Conservation (phyloP, 148 eudicot genomes). For the Persicaria tinctoria region DNA sequence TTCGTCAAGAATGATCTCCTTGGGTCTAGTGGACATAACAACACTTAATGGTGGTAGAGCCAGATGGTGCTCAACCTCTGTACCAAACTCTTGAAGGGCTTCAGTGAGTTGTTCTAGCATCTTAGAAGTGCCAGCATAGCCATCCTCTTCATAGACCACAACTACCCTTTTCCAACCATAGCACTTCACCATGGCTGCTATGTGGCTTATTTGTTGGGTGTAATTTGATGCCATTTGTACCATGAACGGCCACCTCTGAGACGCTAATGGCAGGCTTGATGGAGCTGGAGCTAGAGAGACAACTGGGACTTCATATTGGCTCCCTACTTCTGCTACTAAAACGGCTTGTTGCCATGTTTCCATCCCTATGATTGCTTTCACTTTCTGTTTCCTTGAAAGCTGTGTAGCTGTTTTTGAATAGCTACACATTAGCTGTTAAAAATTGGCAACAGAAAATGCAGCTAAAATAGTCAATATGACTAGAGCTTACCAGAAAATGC, state of each 20-base stretch:
- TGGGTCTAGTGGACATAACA: constrained; percentile 11
- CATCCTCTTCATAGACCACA: constrained; percentile 33
- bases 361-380: constrained; percentile 24
- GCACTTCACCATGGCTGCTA: constrained; percentile 23
- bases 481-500: constrained; percentile 6
- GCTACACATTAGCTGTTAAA: too few relatives aligned
- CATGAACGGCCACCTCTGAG: constrained; percentile 30
- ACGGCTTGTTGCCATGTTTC: constrained; percentile 30
- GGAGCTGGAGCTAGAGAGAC: constrained; percentile 25
- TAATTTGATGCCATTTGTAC: constrained; percentile 25
- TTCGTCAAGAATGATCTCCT: constrained; percentile 21
- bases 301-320: constrained; percentile 27
- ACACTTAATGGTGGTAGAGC: constrained; percentile 26
- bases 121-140: constrained; percentile 25
- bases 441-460: background rate
- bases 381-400: constrained; percentile 21
- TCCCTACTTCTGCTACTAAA: constrained; percentile 28
- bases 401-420: constrained; percentile 21
- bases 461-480: background rate
- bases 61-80: constrained; percentile 26
- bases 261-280: constrained; percentile 1
- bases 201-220: constrained; percentile 24
- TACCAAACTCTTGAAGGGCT: constrained; percentile 24
- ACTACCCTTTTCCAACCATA: constrained; percentile 40
- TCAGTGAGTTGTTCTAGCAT: constrained; percentile 22